A percentile compares a stretch with the other conserved stretches of the same genome.
Evolutionary conservation across 2,329 filamentous ascomycete species (phyloP).

Genomic region (Hymenoscyphus fraxineus): DNA sequence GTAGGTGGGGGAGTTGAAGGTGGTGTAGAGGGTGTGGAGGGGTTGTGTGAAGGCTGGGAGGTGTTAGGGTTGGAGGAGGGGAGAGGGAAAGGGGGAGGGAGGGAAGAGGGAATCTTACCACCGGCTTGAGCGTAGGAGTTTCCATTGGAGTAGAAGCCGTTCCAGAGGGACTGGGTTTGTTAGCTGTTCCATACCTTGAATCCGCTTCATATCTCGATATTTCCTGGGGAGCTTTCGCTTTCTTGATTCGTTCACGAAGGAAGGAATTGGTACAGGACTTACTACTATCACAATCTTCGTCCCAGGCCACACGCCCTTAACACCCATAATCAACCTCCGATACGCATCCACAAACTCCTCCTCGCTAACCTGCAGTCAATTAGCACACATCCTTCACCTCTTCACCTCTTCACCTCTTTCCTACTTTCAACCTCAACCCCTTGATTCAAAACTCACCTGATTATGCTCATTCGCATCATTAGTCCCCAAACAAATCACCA

Average conservation of each 20-base stretch:
- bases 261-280: slow-evolving; percentile 16
- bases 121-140: slow-evolving; percentile 47
- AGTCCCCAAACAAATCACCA: slow-evolving; percentile 46
- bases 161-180: slow-evolving; percentile 46
- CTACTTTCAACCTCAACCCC: no score
- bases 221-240: no score
- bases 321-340: slow-evolving; percentile 43
- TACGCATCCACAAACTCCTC: slow-evolving; percentile 41
- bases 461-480: slow-evolving; percentile 44
- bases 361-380: slow-evolving; percentile 31
- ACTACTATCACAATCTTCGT: slow-evolving; percentile 43
- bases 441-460: slow-evolving; percentile 17
- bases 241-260: neutral
- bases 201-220: no score
- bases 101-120: slow-evolving; percentile 49
- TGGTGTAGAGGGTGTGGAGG: slow-evolving; percentile 39
- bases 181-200: neutral
- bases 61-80: no score
- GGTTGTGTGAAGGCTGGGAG: no score
- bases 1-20: slow-evolving; percentile 48
- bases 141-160: slow-evolving; percentile 48
- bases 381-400: no score
- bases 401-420: no score
- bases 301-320: slow-evolving; percentile 45
- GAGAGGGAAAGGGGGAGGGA: slow-evolving; percentile 49